Evolutionary conservation across 129 eudicot genomes (phyloP).

Genomic region (Glebionis coronaria): DNA sequence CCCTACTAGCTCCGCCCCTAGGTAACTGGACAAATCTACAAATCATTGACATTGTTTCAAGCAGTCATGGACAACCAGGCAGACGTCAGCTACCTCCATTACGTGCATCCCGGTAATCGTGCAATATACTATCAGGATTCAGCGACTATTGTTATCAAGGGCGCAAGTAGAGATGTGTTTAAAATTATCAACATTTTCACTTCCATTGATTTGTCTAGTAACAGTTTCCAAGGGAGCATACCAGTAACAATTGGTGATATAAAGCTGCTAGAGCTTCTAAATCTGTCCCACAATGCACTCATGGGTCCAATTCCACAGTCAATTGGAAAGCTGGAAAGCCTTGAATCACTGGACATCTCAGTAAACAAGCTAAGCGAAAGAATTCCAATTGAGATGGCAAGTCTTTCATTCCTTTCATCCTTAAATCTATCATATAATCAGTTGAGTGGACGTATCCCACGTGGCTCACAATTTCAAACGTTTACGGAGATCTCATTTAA

Average conservation of each 20-base stretch:
- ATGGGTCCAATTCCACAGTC: slow-evolving; percentile 28
- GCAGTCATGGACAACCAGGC: slow-evolving; percentile 19
- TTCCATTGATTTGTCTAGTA: too few relatives aligned
- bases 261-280: slow-evolving; percentile 22
- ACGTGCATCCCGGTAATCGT: background rate
- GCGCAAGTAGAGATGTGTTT: slow-evolving; percentile 10
- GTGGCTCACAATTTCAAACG: slow-evolving; percentile 5
- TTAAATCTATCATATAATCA: background rate
- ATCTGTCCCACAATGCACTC: too few relatives aligned
- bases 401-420: too few relatives aligned
- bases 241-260: slow-evolving; percentile 37
- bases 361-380: background rate
- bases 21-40: slow-evolving; percentile 22
- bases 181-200: slow-evolving; percentile 32
- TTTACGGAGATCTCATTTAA: background rate
- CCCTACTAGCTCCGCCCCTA: too few relatives aligned
- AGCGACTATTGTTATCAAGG: slow-evolving; percentile 20
- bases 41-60: slow-evolving; percentile 33
- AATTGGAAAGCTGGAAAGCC: too few relatives aligned
- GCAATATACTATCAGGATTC: slow-evolving; percentile 27
- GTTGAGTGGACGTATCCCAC: background rate
- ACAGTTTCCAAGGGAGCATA: slow-evolving; percentile 34
- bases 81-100: background rate
- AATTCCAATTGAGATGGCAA: background rate
- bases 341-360: background rate